These are phyloP conservation scores for Phaeomoniella chlamydospora DNA, from an alignment of 2,329 filamentous ascomycete genomes.

Conservation along the genomic window DNA sequence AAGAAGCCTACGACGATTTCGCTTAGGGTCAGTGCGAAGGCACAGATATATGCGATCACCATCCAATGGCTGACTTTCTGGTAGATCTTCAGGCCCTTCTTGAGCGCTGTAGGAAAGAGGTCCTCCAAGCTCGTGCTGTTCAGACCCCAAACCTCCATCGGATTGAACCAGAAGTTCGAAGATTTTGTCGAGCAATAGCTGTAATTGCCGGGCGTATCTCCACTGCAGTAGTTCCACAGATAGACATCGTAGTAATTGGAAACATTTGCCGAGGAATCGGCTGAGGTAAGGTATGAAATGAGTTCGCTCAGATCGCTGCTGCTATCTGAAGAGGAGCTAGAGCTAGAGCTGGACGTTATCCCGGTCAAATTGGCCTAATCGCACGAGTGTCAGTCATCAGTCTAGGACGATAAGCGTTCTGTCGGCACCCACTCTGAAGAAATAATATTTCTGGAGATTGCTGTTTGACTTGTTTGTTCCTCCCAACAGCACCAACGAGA, in stretches of 20 bases:
- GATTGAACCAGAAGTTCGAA: conserved; percentile 63
- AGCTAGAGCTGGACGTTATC: conserved; percentile 36
- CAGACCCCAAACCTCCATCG: conserved; percentile 52
- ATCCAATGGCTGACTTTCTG: conserved; percentile 65
- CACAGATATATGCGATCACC: conserved; percentile 64
- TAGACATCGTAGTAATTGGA: conserved; percentile 66
- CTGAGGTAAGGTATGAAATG: conserved; percentile 18
- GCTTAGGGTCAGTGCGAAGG: conserved; percentile 52
- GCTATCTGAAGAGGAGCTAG: conserved; percentile 15
- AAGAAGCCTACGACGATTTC: conserved; percentile 70
- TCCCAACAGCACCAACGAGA: conserved; percentile 42
- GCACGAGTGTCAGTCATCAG: conserved; percentile 14
- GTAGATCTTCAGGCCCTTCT: conserved; percentile 58
- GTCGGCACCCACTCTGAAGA: conserved; percentile 36
- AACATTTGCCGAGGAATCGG: conserved; percentile 39
- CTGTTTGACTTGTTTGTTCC: conserved; percentile 35
- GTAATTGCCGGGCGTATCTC: conserved; percentile 34
- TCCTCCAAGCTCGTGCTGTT: conserved; percentile 42
- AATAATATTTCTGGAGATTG: conserved; percentile 38
- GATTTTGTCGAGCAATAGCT: conserved; percentile 54
- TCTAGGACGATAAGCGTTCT: conserved; percentile 12
- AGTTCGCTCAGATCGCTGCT: conserved; percentile 17
- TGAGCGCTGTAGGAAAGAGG: conserved; percentile 52
- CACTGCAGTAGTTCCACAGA: conserved; percentile 78
- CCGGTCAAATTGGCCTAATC: conserved; percentile 49